Base-by-base conservation (phyloP, 257 asterid genomes). In the Solanum stenotomum region DNA sequence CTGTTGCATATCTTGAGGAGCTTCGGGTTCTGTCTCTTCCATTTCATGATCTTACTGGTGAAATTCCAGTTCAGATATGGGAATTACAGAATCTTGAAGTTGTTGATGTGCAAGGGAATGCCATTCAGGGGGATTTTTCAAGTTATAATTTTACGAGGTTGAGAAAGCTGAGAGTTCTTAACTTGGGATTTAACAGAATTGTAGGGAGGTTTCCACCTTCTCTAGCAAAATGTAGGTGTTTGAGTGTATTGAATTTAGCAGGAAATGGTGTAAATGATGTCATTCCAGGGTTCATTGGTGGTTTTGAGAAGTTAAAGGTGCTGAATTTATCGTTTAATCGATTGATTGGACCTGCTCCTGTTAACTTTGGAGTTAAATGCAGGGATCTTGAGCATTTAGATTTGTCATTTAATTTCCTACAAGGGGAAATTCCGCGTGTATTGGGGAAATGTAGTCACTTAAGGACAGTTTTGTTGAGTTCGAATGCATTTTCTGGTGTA, bases 21-120 rank as follows among this genome's bases (percentile, higher is more conserved):
- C 98, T 96, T 33, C 93, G 42, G 93, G 87, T 95, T 88, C 89
- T 97, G 25, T 95, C 98, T 0, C 88, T 96, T 67, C 96, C 99
- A 44, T 97, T 94, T 85, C 94, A 97, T 89, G 97, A 94, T 86
- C 88, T 97, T 46, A 88, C 91, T 85, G 99, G 98, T 85, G 98
- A 89, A 77, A 93, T 97, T 86, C 98, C 98, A 40, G 86, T 15
- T 35, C 95, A 91, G 63, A 84, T 97, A 70, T 97, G 98, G 98
- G 93, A 89, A 22, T 91, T 96, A 97, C 95, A 94, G 38, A 96
- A 94, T 76, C 96, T 97, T 31, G 98, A 94, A 89, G 96, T 96
- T 86, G 93, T 96, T 90, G 98, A 97, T 90, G 95, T 97, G 3
- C 98, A 96, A 78, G 99, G 98, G 88, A 97, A 97, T 91, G 90